phyloP scores from a whole-genome alignment of 2,329 filamentous ascomycete species.

The Dactylellina sp. region DNA sequence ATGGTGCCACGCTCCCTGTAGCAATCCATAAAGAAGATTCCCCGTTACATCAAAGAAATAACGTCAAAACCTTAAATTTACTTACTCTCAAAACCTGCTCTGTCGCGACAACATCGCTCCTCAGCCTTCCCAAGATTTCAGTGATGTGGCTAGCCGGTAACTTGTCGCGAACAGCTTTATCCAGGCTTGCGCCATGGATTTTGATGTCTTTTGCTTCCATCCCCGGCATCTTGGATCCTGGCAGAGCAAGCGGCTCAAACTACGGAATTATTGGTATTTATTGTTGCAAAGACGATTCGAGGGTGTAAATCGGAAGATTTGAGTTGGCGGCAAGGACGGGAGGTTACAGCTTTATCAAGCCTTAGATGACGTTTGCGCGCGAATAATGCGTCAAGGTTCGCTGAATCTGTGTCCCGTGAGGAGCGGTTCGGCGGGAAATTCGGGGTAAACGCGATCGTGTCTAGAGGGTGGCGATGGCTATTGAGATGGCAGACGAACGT shows the following conservation, averaged over 20 bases:
- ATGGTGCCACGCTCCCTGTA: slow-evolving; percentile 1
- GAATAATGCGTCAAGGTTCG: slow-evolving; percentile 25
- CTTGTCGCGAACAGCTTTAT: slow-evolving; percentile 80
- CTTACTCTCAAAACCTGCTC: slow-evolving; percentile 87
- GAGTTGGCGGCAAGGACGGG: background rate
- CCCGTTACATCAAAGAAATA: background rate
- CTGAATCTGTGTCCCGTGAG: slow-evolving; percentile 45
- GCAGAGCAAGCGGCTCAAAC: background rate
- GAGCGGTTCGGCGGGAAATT: slow-evolving; percentile 19
- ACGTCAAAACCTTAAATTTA: slow-evolving; percentile 55
- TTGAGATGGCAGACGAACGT: slow-evolving; percentile 7
- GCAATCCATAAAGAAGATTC: background rate
- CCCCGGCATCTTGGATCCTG: slow-evolving; percentile 45
- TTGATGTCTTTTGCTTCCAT: slow-evolving; percentile 88
- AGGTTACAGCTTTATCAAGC: slow-evolving; percentile 8
- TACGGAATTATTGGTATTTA: slow-evolving; percentile 1
- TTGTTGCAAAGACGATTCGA: background rate
- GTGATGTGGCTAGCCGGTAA: slow-evolving; percentile 80
- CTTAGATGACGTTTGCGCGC: slow-evolving; percentile 22
- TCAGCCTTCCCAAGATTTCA: slow-evolving; percentile 79
- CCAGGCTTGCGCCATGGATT: slow-evolving; percentile 79
- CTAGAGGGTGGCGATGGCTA: background rate
- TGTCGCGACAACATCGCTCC: slow-evolving; percentile 82
- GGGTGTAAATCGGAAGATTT: slow-evolving; percentile 1
- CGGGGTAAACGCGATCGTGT: slow-evolving; percentile 6